Base-by-base conservation (phyloP, 441 rosid genomes). In the Populus hybrid region DNA sequence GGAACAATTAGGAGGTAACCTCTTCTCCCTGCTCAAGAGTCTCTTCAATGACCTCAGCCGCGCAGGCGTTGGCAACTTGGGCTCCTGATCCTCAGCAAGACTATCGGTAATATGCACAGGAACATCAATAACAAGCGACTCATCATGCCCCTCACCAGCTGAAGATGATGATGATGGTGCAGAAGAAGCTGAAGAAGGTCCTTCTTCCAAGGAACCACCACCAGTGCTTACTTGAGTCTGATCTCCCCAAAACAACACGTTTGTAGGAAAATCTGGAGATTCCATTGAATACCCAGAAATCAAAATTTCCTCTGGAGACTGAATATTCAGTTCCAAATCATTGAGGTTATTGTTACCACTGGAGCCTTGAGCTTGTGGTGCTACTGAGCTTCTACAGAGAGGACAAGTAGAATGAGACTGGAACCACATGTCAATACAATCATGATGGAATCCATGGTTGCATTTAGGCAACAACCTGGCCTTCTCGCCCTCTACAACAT, bases 381-480 rank as follows among this genome's bases (percentile, higher is more conserved):
- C 93, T 23, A 95, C 98, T 14, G 91, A 84, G 40, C 87, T 79
- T 77, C 99, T 89, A 34, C 99, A 95, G n/a, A 95, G 93, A 73
- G 99, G 99, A 69, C 99, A 95, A 1, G 97, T 93, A 38, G 95
- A 88, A 72, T 95, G 97, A 64, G 94, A 89, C 36, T 88, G 94
- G 77, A 95, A 91, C 99, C 99, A 95, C 99, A 95, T 91, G 81
- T 95, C 99, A 20, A 95, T 92, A 42, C 99, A 95, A 1, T 86
- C 98, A 26, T 85, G 81, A 73, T 95, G 99, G 79, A 95, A 95
- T 10, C 89, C 89, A 67, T 95, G 99, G 50, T 89, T 91, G 72
- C 99, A 95, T 36, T 86, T 88, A 16, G 99, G 97, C 74, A 95
- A 75, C 67, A 88, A 76, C 81, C 97, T 92, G 57, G 91, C 92